phyloP scores from a whole-genome alignment of 805 yeast species.

The Pichia thaimueangensis region DNA sequence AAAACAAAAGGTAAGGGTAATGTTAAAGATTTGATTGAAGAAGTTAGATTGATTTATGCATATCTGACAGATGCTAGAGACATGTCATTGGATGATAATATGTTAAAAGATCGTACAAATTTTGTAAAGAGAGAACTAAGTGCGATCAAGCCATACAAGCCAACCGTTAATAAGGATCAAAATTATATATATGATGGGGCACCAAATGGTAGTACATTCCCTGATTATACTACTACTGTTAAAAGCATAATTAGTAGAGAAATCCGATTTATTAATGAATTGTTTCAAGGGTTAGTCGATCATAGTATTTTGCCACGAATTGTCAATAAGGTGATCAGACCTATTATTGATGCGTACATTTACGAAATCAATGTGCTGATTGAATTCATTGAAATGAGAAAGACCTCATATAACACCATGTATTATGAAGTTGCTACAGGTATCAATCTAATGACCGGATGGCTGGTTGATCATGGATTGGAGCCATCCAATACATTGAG shows the following conservation, averaged over 20 bases:
- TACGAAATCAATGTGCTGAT: slow-evolving; percentile 34
- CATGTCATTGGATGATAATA: slow-evolving; percentile 29
- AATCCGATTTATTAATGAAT: slow-evolving; percentile 14
- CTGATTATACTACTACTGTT: slow-evolving; percentile 15
- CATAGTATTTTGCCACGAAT: slow-evolving; percentile 33
- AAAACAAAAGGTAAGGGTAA: background rate
- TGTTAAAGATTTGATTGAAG: background rate
- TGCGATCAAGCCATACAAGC: slow-evolving; percentile 36
- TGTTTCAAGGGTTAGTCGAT: slow-evolving; percentile 34
- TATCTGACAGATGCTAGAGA: slow-evolving; percentile 34
- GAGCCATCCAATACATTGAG: slow-evolving; percentile 14
- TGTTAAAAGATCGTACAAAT: slow-evolving; percentile 37
- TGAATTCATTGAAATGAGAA: slow-evolving; percentile 34
- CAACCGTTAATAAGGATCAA: slow-evolving; percentile 24
- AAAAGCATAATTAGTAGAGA: slow-evolving; percentile 16
- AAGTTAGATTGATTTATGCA: slow-evolving; percentile 21
- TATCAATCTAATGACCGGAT: slow-evolving; percentile 7
- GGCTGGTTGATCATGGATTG: slow-evolving; percentile 13
- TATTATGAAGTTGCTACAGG: slow-evolving; percentile 45
- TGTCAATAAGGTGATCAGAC: slow-evolving; percentile 55
- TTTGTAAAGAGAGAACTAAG: slow-evolving; percentile 34
- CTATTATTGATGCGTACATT: slow-evolving; percentile 34
- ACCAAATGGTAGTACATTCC: slow-evolving; percentile 14
- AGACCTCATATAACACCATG: slow-evolving; percentile 44
- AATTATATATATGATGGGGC: slow-evolving; percentile 28